Base-by-base conservation (phyloP, 257 asterid species). In the Osmanthus fragrans region DNA sequence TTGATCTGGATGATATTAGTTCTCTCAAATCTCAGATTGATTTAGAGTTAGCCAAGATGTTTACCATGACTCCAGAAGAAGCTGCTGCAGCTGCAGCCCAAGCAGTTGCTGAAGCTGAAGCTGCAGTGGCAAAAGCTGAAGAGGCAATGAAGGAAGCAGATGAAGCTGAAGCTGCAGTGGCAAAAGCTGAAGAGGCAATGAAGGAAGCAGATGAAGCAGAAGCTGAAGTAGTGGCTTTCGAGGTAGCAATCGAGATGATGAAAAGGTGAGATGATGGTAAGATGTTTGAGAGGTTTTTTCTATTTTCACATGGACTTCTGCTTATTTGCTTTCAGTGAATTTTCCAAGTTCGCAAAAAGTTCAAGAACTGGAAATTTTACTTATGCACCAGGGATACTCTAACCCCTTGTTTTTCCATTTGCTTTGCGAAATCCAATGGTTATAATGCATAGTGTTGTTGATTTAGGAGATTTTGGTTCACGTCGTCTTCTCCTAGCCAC, bases 51-150 rank as follows among this genome's bases (percentile, higher is more conserved):
- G 85, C 82, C 29, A 82, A 40, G 80, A 82, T 88, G 83, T 80
- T 81, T 79, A 80, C 58, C 71, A 87, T 90, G 93, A 90, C 88
- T 27, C 86, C 86, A 51, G 81, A 84, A 79, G 92, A 89, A 84
- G 96, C 93, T 42, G 80, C 87, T 51, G 89, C 93, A 18, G 80
- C 76, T 73, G 91, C 92, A 63, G 92, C 92, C 72, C 84, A 73
- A 79, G 90, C 91, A 12, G 96, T 87, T 82, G 86, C 90, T n/a
- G 92, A 90, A 81, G 96, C 93, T 21, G 92, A 89, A 75, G 86
- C 82, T 63, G 96, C 92, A 27, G 37, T 90, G 56, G 89, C 89
- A 75, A 88, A 78, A 73, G 96, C 93, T 70, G 96, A 83, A 81
- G 87, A 86, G 82, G 96, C 96, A 11, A 80, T 75, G 58, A 80